Evolutionary conservation across 2,329 filamentous ascomycete species (phyloP).

Genomic region (Macrophomina pseudophaseolina): DNA sequence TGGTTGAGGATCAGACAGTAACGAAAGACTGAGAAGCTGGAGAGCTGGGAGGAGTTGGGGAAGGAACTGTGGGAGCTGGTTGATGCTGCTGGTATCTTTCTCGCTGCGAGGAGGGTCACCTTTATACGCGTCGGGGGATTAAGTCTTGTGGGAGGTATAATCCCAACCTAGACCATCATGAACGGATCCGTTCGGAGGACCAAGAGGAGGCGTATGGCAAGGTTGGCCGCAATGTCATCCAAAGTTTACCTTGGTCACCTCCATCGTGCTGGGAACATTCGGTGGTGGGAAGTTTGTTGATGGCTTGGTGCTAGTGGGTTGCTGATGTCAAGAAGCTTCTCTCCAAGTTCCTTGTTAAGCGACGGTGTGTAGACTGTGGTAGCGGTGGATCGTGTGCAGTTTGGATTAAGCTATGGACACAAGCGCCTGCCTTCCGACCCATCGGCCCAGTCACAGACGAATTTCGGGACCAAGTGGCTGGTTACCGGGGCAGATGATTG

Average conservation of each 20-base stretch:
- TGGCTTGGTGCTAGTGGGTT: not conserved
- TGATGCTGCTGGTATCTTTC: not conserved
- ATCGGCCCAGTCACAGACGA: not conserved
- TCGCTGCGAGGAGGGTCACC: not conserved
- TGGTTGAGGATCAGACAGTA: no score
- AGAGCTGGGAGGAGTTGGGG: conserved; percentile 2
- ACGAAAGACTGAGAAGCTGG: not conserved
- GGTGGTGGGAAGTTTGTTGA: not conserved
- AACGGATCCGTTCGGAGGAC: conserved; percentile 6
- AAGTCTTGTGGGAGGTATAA: not conserved
- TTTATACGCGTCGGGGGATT: not conserved
- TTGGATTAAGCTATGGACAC: conserved; percentile 1
- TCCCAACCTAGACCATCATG: not conserved
- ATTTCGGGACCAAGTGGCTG: not conserved
- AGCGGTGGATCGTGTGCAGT: not conserved
- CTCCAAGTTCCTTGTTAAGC: not conserved
- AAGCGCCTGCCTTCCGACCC: not conserved
- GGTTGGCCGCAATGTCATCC: not conserved
- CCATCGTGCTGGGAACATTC: not conserved
- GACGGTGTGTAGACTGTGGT: not conserved
- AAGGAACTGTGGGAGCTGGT: conserved; percentile 3
- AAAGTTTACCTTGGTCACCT: not conserved
- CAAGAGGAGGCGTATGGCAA: not conserved
- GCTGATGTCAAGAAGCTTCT: not conserved
- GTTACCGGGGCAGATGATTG: not conserved